These are phyloP conservation scores for Phytophthora pluvialis DNA, from an alignment of 352 stramenopile species.

Conservation along the genomic window DNA sequence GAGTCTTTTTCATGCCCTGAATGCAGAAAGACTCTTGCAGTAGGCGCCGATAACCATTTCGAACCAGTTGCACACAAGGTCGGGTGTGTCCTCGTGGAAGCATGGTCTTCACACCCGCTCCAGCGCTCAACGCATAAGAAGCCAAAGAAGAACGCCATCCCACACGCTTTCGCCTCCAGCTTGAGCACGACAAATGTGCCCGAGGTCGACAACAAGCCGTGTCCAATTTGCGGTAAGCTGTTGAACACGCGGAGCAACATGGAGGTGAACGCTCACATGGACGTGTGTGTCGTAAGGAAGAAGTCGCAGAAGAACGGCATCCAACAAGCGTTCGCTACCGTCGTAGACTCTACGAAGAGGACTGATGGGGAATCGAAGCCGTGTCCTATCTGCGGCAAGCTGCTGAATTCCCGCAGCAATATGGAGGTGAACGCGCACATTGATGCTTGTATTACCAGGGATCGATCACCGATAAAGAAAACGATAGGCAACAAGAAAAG, in stretches of 20 bases:
- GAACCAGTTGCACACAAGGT: neutral
- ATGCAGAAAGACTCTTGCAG: constrained; percentile 32
- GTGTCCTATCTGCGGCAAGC: constrained; percentile 66
- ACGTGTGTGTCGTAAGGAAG: constrained; percentile 48
- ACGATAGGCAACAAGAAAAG: constrained; percentile 25
- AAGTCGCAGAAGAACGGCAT: constrained; percentile 16
- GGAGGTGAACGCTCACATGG: constrained; percentile 72
- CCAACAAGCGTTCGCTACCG: constrained; percentile 8
- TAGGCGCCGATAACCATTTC: neutral
- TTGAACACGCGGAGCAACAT: constrained; percentile 60
- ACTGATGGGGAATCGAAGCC: constrained; percentile 25
- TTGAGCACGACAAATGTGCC: constrained; percentile 1
- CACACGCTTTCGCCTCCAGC: constrained; percentile 6
- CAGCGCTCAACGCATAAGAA: constrained; percentile 10
- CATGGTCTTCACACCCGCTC: neutral
- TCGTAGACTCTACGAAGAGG: constrained; percentile 8
- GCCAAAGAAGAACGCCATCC: constrained; percentile 7
- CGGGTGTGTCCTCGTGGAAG: neutral
- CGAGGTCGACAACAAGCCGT: constrained; percentile 38
- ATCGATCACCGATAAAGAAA: constrained; percentile 9
- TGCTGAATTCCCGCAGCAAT: constrained; percentile 55
- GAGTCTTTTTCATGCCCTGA: constrained; percentile 29
- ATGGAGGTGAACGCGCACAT: constrained; percentile 72
- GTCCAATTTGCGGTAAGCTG: constrained; percentile 58
- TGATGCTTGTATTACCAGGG: constrained; percentile 47